Base-by-base conservation (phyloP, 2,329 filamentous ascomycete species). In the Stromatinia cepivora region DNA sequence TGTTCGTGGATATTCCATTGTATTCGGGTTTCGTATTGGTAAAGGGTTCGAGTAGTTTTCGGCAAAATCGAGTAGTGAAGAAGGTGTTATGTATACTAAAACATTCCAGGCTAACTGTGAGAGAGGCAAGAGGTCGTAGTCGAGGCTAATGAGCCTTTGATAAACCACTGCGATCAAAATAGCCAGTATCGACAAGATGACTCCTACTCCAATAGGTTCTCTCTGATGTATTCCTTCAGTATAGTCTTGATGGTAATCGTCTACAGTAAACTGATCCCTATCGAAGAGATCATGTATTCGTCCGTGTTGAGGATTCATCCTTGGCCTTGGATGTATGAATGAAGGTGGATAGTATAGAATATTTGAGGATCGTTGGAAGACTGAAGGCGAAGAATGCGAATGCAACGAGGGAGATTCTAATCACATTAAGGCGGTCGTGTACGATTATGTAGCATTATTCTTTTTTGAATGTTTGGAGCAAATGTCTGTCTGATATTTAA, bases 81-180 rank as follows among this genome's bases (percentile, higher is more conserved):
- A 81, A 1, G 90, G 90, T 20, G 84, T 83, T 45, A 86, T 63
- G 72, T 83, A 82, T 67, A 92, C 84, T 42, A 90, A 71, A 36
- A 79, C 78, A 79, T 90, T 86, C 89, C 90, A 92, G 50, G 88
- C 76, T 66, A 88, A 77, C 73, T 84, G 81, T 69, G 81, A 76
- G 75, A 84, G 75, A 72, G 80, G 77, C 7, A 83, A 73, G 31
- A 81, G 75, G 70, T 79, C 75, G 73, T 77, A 80, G 66, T 78
- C 77, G 31, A 77, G 70, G 39, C 64, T 64, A 28, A 70, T 70
- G n/a, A 78, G 66, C 11, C 74, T 71, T 22, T 78, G 75, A 66
- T 79, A 79, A 45, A 77, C 62, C 46, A 78, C 15, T 7, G 76
- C 72, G 34, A 72, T 7, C 28, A 73, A 42, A 54, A 75, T 75